phyloP scores from a whole-genome alignment of 108 stramenopile species.

The Aurantiochytrium sp. region DNA sequence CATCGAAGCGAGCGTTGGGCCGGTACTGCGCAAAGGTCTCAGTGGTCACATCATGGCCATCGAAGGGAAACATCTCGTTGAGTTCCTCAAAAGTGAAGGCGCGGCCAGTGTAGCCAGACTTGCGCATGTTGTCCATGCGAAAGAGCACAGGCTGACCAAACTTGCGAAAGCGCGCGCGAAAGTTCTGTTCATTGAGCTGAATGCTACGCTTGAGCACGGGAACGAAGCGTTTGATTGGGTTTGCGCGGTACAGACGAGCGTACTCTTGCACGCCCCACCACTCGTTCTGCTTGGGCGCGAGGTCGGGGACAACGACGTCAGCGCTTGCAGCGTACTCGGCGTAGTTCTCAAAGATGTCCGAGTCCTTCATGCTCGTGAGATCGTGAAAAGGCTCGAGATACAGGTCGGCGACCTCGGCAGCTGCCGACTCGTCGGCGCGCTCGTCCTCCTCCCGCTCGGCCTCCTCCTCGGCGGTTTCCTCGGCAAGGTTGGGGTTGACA shows the following conservation, averaged over 20 bases:
- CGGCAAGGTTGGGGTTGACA: neutral
- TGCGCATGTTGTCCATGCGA: conserved; percentile 13
- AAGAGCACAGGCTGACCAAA: conserved; percentile 10
- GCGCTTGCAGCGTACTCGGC: neutral
- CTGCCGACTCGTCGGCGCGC: neutral
- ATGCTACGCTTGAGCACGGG: neutral
- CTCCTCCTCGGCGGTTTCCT: neutral
- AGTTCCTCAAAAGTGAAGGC: conserved; percentile 2
- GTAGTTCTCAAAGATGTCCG: conserved; percentile 10
- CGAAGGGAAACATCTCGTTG: neutral
- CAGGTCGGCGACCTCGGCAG: neutral
- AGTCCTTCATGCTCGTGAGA: neutral
- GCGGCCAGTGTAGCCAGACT: neutral
- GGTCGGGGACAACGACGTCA: neutral
- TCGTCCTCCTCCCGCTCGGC: neutral
- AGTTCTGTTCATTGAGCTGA: neutral
- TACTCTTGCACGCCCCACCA: conserved; percentile 5
- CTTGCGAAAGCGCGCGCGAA: conserved; percentile 2
- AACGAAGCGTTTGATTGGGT: neutral
- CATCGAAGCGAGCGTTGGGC: neutral
- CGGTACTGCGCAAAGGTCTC: neutral
- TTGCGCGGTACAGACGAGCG: neutral
- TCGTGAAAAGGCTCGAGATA: neutral
- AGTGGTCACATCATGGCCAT: neutral
- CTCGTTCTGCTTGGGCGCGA: neutral